phyloP scores from a whole-genome alignment of 495 filamentous ascomycete species.

The Aspergillus wentii region DNA sequence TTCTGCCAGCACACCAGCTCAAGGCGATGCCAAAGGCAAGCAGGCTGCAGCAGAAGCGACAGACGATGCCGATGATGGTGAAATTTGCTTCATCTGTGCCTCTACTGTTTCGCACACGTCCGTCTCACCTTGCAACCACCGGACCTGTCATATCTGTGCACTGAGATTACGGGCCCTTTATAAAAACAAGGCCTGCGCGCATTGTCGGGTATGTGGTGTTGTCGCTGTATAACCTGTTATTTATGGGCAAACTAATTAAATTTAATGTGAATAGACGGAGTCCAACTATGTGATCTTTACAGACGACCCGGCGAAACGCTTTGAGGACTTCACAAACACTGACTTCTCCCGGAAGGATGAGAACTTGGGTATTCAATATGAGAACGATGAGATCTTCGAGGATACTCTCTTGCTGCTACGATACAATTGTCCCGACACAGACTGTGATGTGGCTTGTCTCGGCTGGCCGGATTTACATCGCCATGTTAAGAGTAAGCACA shows the following conservation, averaged over 20 bases:
- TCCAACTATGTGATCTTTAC: constrained; percentile 88
- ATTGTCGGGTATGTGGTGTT: constrained; percentile 70
- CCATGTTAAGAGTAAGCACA: constrained; percentile 77
- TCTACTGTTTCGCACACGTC: constrained; percentile 78
- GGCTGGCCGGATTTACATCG: constrained; percentile 92
- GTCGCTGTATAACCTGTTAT: too few relatives aligned
- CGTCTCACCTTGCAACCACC: constrained; percentile 89
- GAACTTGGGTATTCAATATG: constrained; percentile 85
- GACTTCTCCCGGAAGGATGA: constrained; percentile 74
- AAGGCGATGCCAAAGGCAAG: constrained; percentile 18
- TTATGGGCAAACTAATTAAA: too few relatives aligned
- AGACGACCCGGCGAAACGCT: constrained; percentile 72
- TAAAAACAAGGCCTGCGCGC: constrained; percentile 90
- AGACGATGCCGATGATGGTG: constrained; percentile 60
- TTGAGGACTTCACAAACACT: constrained; percentile 67
- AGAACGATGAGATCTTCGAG: constrained; percentile 77
- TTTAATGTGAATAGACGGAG: constrained; percentile 50
- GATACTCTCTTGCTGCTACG: constrained; percentile 84
- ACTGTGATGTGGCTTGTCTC: constrained; percentile 84
- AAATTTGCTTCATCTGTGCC: constrained; percentile 96
- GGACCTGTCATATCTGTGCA: constrained; percentile 92
- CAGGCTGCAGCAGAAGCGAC: constrained; percentile 21
- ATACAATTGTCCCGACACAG: constrained; percentile 87
- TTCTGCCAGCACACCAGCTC: constrained; percentile 1
- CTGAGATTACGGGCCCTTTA: constrained; percentile 86